Base-by-base conservation (phyloP, 306 rosid species). In the Cucumis cinereus region DNA sequence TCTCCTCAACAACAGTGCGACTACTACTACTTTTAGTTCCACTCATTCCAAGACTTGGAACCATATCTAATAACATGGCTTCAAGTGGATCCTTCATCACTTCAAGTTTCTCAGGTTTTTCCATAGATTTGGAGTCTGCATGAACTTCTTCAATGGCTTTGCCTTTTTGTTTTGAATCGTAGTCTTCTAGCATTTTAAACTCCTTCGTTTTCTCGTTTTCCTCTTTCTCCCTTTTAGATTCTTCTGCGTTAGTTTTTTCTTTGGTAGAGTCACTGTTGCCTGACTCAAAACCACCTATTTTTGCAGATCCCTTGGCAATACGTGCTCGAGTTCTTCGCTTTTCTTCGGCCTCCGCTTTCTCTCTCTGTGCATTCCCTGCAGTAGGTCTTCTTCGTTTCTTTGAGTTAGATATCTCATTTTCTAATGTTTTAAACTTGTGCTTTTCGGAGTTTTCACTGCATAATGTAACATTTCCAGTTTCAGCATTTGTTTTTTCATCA, bases 51-150 rank as follows among this genome's bases (percentile, higher is more conserved):
- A 91, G 93, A 82, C 86, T 81, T 41, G 98, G 97, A 89, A 91
- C 88, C 92, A 90, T 83, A 84, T 84, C 88, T 77, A 94, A 84
- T 80, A 91, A 71, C 97, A 94, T 91, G 1, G 98, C 93, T 63
- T 91, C 87, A 79, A 93, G 81, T 2, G 96, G 97, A 88, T 90
- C 95, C 23, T 47, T 69, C 77, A 73, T 76, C 16, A 77, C 69
- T 75, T 86, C 89, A 20, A 80, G 84, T 77, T 88, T 85, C 68
- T 87, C 86, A 1, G 43, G 19, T 71, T 60, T 75, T 77, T 78
- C 56, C n/a, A 54, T 22, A 41, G 35, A 68, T 41, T 43, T 47
- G n/a, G 5, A 6, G n/a, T 70, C 75, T 47, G 22, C 75, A 47
- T 4, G 14, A 24, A 24, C 75, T 47, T 47, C 41, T 70, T 70